Base-by-base conservation (phyloP, 225 moss, liverwort and hornwort species). In the Bryoerythrophyllum caledonicum region DNA sequence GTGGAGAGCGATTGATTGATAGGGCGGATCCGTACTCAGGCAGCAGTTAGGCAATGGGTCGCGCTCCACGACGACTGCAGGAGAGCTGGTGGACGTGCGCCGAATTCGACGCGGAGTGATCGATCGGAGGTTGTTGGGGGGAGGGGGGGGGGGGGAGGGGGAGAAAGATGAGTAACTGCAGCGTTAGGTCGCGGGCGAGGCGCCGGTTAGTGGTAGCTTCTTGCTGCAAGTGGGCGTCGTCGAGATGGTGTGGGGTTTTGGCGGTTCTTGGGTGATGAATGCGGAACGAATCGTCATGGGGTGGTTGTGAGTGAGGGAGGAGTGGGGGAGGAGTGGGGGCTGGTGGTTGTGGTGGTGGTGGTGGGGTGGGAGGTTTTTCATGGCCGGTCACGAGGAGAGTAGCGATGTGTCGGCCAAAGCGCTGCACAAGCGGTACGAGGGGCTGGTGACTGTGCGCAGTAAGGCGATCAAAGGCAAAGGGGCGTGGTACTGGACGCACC, bases 381-480 rank as follows among this genome's bases (percentile, higher is more conserved):
- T 82, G 82, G 82, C 82, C 49, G 49, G 78, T 46, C 82, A 78
- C 58, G 82, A 78, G 82, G 82, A 82, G 68, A 74, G 48, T 49
- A 49, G 63, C 74, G 82, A 82, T 74, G 74, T 74, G 82, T 82
- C 78, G 40, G 63, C 58, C 69, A 82, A 82, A 69, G 86, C 89
- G 82, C 84, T 93, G 78, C 91, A 93, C 86, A 93, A 93, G 91
- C 93, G 93, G 81, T 93, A 87, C 57, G 93, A 93, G 70, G 87
- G 89, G 77, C 80, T 93, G 76, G 86, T 93, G 78, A 89, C 89
- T 27, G 93, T 93, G 71, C 91, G 93, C 62, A 93, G 86, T 68
- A 93, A 93, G 76, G 93, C 93, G 60, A 91, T 93, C 81, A 93
- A 93, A 75, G 93, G 93, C 17, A 93, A 93, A 64, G 91, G 93